phyloP scores from a whole-genome alignment of 306 rosid genomes.

The Trifolium fragiferum region DNA sequence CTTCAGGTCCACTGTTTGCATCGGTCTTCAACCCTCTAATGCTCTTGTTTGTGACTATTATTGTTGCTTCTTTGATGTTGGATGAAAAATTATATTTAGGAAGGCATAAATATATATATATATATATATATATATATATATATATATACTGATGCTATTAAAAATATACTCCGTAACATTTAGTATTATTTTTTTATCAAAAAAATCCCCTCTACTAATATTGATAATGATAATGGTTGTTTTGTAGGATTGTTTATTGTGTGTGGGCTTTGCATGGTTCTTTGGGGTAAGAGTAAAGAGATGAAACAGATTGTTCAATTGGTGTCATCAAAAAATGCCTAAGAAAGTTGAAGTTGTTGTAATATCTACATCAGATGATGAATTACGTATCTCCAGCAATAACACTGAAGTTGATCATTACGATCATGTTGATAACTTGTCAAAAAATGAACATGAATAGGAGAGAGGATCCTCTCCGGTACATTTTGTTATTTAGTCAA shows the following conservation, averaged over 20 bases:
- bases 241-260: conserved; percentile 46
- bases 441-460: conserved; percentile 25
- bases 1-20: conserved; percentile 52
- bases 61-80: conserved; percentile 45
- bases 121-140: too few relatives aligned
- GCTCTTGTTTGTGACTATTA: conserved; percentile 46
- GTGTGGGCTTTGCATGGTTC: conserved; percentile 49
- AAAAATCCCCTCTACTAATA: not conserved
- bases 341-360: conserved; percentile 39
- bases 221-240: not conserved
- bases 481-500: too few relatives aligned
- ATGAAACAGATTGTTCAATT: conserved; percentile 37
- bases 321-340: conserved; percentile 37
- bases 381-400: conserved; percentile 10
- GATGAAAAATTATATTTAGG: conserved; percentile 46
- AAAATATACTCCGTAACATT: too few relatives aligned
- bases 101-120: not conserved
- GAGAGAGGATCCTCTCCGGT: too few relatives aligned
- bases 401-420: not conserved
- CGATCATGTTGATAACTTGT: conserved; percentile 1
- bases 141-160: too few relatives aligned
- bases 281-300: conserved; percentile 52
- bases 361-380: conserved; percentile 11
- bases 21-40: conserved; percentile 49
- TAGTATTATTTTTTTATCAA: too few relatives aligned